Evolutionary conservation across 768 basidiomycete genomes (phyloP).

Genomic region (Lentinula aciculospora): DNA sequence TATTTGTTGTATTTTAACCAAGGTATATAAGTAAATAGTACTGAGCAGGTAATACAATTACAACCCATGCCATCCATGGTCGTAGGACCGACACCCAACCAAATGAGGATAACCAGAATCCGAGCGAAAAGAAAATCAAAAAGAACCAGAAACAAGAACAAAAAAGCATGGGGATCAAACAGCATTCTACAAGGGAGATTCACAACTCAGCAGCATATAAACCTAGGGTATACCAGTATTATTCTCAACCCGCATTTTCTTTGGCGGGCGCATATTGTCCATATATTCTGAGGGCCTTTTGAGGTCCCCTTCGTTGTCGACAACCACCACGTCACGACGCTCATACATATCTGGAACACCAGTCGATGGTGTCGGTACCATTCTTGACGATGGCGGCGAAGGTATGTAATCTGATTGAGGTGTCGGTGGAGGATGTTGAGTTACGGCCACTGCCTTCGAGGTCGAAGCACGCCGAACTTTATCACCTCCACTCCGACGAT

Average conservation of each 20-base stretch:
- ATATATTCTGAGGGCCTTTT: constrained; percentile 55
- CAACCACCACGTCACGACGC: constrained; percentile 33
- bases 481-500: constrained; percentile 35
- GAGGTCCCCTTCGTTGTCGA: constrained; percentile 48
- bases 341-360: constrained; percentile 28
- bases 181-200: constrained; percentile 10
- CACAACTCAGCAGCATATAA: constrained; percentile 12
- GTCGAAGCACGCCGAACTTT: constrained; percentile 43
- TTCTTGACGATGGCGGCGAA: constrained; percentile 53
- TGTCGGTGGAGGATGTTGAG: constrained; percentile 17
- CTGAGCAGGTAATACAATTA: constrained; percentile 1
- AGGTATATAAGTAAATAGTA: background rate
- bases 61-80: constrained; percentile 9
- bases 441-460: constrained; percentile 27
- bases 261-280: constrained; percentile 46
- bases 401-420: constrained; percentile 39
- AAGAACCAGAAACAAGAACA: background rate
- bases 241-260: constrained; percentile 71
- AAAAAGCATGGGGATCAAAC: constrained; percentile 8
- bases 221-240: constrained; percentile 48
- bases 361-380: constrained; percentile 44
- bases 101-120: constrained; percentile 11
- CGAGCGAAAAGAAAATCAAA: constrained; percentile 16
- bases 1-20: background rate
- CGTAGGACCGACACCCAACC: constrained; percentile 5